Evolutionary conservation across 352 stramenopile species (phyloP).

Genomic region (Phytopythium ostracodes): DNA sequence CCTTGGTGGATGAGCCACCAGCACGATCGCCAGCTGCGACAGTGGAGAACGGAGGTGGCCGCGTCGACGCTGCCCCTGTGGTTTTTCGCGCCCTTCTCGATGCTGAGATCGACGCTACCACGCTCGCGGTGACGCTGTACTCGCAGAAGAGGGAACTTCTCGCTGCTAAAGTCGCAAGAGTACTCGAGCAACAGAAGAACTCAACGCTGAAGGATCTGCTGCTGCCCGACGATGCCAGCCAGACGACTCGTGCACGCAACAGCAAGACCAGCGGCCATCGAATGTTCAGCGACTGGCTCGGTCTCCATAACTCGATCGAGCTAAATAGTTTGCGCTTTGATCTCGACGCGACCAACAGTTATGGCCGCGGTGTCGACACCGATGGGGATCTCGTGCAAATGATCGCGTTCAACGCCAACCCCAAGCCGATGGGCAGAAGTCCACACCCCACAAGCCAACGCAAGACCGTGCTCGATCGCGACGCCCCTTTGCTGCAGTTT

Average conservation of each 20-base stretch:
- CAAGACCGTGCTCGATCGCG: conserved; percentile 5
- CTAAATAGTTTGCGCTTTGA: neutral
- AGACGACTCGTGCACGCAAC: neutral
- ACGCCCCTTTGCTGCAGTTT: conserved; percentile 18
- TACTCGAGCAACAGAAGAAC: conserved; percentile 4
- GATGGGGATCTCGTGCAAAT: conserved; percentile 7
- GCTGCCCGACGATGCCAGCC: neutral
- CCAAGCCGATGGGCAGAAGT: conserved; percentile 11
- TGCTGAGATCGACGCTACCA: conserved; percentile 9
- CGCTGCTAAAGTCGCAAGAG: neutral
- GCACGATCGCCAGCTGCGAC: neutral
- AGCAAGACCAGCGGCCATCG: neutral
- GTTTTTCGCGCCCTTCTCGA: conserved; percentile 4
- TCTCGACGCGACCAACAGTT: neutral
- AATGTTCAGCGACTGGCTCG: conserved; percentile 27
- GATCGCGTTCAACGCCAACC: conserved; percentile 19
- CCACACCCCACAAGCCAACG: conserved; percentile 6
- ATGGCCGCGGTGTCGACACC: neutral
- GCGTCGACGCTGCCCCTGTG: neutral
- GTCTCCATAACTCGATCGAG: conserved; percentile 7
- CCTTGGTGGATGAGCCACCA: neutral
- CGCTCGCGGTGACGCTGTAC: conserved; percentile 17
- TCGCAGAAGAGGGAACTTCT: conserved; percentile 16
- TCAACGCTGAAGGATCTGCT: neutral
- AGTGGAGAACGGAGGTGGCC: neutral